A percentile compares a stretch with the other conserved stretches of the same genome.
phyloP scores from a whole-genome alignment of 108 stramenopile species.

The Stephanodiscus minutulus region DNA sequence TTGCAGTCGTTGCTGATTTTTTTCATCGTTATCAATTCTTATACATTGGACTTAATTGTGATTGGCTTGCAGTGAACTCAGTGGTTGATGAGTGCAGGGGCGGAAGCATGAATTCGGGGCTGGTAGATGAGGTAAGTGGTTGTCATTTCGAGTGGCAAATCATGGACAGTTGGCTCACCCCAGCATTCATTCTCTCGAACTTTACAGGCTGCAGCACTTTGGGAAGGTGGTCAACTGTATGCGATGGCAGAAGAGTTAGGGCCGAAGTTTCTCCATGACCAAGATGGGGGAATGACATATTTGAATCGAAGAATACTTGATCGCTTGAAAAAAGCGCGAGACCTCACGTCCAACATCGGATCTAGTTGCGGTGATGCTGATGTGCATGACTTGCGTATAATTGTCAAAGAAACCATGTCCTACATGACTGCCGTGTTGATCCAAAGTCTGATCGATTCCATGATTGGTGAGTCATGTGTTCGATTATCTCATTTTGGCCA shows the following conservation, averaged over 20 bases:
- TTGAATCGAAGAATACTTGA: conserved; percentile 74
- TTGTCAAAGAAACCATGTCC: conserved; percentile 67
- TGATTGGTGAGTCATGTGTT: conserved; percentile 41
- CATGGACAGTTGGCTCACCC: neutral
- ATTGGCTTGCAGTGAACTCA: conserved; percentile 38
- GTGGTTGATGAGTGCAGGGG: conserved; percentile 59
- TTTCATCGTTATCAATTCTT: neutral
- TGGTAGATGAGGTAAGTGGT: conserved; percentile 54
- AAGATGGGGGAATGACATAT: conserved; percentile 60
- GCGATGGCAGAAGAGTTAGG: conserved; percentile 69
- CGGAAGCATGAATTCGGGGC: conserved; percentile 51
- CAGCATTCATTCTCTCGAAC: neutral
- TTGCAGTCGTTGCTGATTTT: neutral
- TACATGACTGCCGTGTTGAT: conserved; percentile 75
- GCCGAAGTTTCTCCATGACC: conserved; percentile 44
- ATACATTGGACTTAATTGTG: neutral
- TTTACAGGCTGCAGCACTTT: conserved; percentile 63
- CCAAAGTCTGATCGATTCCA: conserved; percentile 66
- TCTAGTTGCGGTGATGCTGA: conserved; percentile 50
- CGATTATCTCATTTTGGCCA: neutral
- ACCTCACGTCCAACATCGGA: conserved; percentile 56
- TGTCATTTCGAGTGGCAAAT: too few relatives aligned
- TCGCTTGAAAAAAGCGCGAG: conserved; percentile 71
- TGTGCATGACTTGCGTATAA: conserved; percentile 46
- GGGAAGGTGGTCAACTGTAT: conserved; percentile 74